Base-by-base conservation (phyloP, 371 early-diverging fungal genomes). In the Rhizopus delemar region DNA sequence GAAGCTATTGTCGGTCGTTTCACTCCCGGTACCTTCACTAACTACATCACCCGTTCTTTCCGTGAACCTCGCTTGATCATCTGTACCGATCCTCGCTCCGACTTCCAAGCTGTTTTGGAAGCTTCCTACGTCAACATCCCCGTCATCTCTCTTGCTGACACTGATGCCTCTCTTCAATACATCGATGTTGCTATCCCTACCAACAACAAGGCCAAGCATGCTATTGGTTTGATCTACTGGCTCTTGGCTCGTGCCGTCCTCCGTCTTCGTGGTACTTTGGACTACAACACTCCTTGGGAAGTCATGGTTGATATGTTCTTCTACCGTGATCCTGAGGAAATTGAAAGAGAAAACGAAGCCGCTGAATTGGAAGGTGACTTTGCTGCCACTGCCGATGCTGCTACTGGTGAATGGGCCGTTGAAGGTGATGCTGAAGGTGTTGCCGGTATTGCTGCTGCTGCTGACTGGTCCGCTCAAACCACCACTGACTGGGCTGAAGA, bases 21-120 rank as follows among this genome's bases (percentile, higher is more conserved):
- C 93, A 98, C 99, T 79, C 99, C 99, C 66, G 99, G 99, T 86
- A 97, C 95, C 78, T 99, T 99, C 89, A 99, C 99, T 78, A 99
- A 99, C 86, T 96, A 98, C 87, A 96, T 94, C 84, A 98, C 99
- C 70, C 96, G 94, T 74, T 83, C 93, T 67, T 96, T 98, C 90
- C 91, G 93, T 84, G 99, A 99, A 86, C 99, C 99, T 71, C 92
- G 99, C 66, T 81, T 99, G 68, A 90, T 99, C 74, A 88, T 99
- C 70, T 96, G 96, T 69, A 93, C 98, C 64, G 99, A 99, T 86
- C 96, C 99, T 72, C 92, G 92, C 71, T 90, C 96, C 64, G 99
- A 99, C 82, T 92, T 95, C 86, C 99, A 99, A 89, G 92, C 99
- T 71, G 90, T 99, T 78, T 80, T 82, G 73, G 99, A 99, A 86